Evolutionary conservation across 2,329 filamentous ascomycete species (phyloP).

Genomic region (Microsporum canis): DNA sequence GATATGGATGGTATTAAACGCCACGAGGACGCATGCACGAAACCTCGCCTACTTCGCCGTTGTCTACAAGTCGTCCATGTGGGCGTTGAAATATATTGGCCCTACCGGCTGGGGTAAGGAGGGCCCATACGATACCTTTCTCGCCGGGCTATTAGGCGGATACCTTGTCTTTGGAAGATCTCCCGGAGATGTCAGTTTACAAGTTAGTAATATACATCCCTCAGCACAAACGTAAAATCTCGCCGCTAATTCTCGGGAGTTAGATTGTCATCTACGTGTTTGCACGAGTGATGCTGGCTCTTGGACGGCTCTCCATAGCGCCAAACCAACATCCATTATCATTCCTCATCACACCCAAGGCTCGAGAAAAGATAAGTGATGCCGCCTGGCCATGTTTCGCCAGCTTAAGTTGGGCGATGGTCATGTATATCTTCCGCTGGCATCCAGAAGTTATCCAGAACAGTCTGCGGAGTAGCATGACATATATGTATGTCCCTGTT

Average conservation of each 20-base stretch:
- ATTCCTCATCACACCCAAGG: slow-evolving; percentile 35
- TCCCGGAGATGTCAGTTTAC: slow-evolving; percentile 75
- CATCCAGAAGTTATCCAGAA: slow-evolving; percentile 85
- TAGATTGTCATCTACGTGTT: slow-evolving; percentile 97
- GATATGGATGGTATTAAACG: slow-evolving; percentile 62
- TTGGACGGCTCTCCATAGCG: slow-evolving; percentile 73
- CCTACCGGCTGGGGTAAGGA: slow-evolving; percentile 40
- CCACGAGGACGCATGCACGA: slow-evolving; percentile 77
- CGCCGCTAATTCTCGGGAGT: not conserved
- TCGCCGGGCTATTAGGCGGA: slow-evolving; percentile 77
- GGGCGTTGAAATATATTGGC: slow-evolving; percentile 54
- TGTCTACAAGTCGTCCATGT: slow-evolving; percentile 76
- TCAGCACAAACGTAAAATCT: not conserved
- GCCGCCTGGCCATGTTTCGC: slow-evolving; percentile 92
- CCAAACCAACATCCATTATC: slow-evolving; percentile 36
- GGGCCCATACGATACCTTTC: slow-evolving; percentile 69
- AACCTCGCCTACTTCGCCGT: slow-evolving; percentile 87
- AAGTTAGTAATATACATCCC: slow-evolving; percentile 22
- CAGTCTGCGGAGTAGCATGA: slow-evolving; percentile 90
- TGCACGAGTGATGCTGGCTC: slow-evolving; percentile 72
- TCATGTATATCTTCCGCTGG: slow-evolving; percentile 93
- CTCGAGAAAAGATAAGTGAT: slow-evolving; percentile 43
- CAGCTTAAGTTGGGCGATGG: slow-evolving; percentile 75
- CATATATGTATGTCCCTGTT: slow-evolving; percentile 65
- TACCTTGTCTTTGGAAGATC: slow-evolving; percentile 83